Percentiles rank a stretch among this genome's conserved stretches.
Evolutionary conservation across 2,329 filamentous ascomycete genomes (phyloP).

Genomic region (Trichoderma oligosporum): DNA sequence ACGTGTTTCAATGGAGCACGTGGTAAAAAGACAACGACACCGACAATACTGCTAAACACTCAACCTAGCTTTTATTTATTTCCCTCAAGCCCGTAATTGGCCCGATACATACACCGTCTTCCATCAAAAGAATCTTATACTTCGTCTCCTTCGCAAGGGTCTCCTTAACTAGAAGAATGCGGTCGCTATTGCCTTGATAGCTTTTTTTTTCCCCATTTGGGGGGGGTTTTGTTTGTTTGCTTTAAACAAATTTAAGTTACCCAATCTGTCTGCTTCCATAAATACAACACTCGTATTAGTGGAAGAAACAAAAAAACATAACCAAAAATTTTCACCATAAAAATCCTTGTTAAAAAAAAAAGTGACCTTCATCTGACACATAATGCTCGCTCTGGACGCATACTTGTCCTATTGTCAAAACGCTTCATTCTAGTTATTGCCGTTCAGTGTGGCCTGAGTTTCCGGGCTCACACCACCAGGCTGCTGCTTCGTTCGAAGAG

Average conservation of each 20-base stretch:
- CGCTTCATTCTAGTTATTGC: slow-evolving; percentile 18
- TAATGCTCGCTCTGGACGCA: slow-evolving; percentile 6
- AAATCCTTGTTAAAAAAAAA: not conserved
- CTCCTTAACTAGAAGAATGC: too few species aligned
- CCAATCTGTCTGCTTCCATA: slow-evolving; percentile 13
- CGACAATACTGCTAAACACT: not conserved
- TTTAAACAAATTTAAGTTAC: too few species aligned
- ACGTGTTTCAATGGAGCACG: not conserved
- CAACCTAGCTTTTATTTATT: not conserved
- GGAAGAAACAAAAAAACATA: slow-evolving; percentile 11
- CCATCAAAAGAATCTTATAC: not conserved
- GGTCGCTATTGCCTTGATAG: too few species aligned
- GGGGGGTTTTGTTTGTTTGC: not conserved
- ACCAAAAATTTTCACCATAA: slow-evolving; percentile 5
- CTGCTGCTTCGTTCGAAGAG: slow-evolving; percentile 52
- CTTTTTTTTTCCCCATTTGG: not conserved
- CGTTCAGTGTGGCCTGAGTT: slow-evolving; percentile 23
- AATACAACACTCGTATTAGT: not conserved
- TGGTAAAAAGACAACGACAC: not conserved
- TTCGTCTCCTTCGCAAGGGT: too few species aligned
- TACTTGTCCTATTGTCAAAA: slow-evolving; percentile 1
- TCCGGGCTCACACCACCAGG: slow-evolving; percentile 33
- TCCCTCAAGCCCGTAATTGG: not conserved
- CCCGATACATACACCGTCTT: not conserved
- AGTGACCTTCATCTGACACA: not conserved